Percentiles rank a stretch among this genome's conserved stretches.
Conservation (phyloP, 164 flowering plant genomes). For the Litsea cubeba region DNA sequence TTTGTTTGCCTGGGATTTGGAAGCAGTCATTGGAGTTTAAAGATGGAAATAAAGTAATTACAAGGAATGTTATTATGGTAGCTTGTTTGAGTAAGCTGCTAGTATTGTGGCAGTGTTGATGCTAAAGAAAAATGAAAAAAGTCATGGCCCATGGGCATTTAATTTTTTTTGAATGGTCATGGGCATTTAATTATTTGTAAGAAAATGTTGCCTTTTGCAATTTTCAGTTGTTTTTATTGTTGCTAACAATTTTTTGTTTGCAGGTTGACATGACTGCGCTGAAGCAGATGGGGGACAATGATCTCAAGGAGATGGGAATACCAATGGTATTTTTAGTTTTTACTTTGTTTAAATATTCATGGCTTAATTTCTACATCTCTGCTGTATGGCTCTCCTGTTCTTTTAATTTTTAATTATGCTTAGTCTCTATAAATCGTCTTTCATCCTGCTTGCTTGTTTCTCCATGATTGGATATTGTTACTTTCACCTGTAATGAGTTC, state of each 20-base stretch:
- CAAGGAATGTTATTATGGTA: background rate
- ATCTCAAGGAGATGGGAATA: conserved; percentile 77
- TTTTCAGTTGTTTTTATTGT: background rate
- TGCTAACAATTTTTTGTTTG: conserved; percentile 7
- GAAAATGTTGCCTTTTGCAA: background rate
- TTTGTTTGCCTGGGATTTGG: background rate
- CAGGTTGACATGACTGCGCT: conserved; percentile 84
- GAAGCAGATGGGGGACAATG: conserved; percentile 81
- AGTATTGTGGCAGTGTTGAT: too few species aligned
- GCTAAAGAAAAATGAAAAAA: background rate
- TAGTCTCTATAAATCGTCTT: too few species aligned
- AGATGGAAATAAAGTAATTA: background rate
- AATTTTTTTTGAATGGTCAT: background rate
- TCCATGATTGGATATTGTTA: too few species aligned
- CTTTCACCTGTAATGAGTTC: too few species aligned
- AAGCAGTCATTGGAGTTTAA: background rate
- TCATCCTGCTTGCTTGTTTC: background rate
- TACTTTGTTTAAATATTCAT: background rate
- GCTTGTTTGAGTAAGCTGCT: background rate
- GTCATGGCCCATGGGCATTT: background rate
- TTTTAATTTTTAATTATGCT: too few species aligned
- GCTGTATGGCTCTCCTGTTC: too few species aligned
- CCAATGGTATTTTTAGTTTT: conserved; percentile 60
- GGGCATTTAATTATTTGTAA: background rate
- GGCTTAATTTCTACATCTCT: too few species aligned